Evolutionary conservation across 1,284 basidiomycete species (phyloP), one percentile per base, ranked within the genome.

Genomic region (Somion occarium): DNA sequence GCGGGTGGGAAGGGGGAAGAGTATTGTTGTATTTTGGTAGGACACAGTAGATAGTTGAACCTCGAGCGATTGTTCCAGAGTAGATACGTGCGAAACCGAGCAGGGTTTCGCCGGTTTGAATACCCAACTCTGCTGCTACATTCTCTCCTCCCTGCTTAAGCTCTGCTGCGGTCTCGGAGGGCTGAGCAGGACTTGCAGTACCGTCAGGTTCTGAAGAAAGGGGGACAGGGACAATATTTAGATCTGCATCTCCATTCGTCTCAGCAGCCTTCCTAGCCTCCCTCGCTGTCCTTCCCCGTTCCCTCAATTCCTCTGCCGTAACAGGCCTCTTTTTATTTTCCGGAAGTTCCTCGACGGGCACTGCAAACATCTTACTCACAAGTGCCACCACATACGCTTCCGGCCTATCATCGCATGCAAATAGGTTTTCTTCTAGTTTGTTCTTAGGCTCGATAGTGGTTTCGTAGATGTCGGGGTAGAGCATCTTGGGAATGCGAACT

Each of bases 331-430:
- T 82, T 69, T 88, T 91, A 65, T 88, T 86, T 61, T 95, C 88
- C 0, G 96, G 96, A 26, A 99, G 71, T 45, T 96, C 91, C 49
- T 81, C 82, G 18, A 71, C 73, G 20, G 83, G 73, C 1, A 98
- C 87, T 0, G 94, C 94, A 67, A 99, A 98, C 96, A 99, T 99
- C 69, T 99, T 99, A 75, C 92, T 97, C 49, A 99, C 90, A 66
- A 96, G 97, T 3, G 85, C 92, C 12, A 86, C 81, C n/a, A 93
- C 73, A 50, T 72, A 79, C 0, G 85, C 82, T 3, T 77, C 75
- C 2, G 80, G 61, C 1, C 64, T 72, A n/a, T 80, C 77, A 53
- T 82, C 79, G 50, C 91, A 91, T 0, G 77, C 69, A 70, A 89
- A 98, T 9, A 99, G 73, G 53, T 91, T 88, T 56, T 75, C 71